phyloP scores from a whole-genome alignment of 1,284 basidiomycete species.

The Ganoderma meredithae region DNA sequence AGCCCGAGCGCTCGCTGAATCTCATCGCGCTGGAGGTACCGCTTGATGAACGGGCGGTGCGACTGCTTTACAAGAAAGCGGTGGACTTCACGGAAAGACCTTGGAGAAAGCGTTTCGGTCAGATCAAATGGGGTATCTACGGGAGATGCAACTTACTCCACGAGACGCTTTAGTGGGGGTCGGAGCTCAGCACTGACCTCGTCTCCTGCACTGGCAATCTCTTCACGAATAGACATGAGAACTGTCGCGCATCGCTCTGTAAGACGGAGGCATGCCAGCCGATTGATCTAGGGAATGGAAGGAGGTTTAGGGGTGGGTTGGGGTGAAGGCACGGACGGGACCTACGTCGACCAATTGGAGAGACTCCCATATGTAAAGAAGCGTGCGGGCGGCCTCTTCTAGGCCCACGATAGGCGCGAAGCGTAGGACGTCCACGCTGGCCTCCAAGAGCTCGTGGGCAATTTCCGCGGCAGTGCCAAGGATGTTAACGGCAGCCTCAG shows the following conservation, averaged over 20 bases:
- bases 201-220: conserved; percentile 51
- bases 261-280: conserved; percentile 55
- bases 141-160: conserved; percentile 51
- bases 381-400: conserved; percentile 54
- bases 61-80: conserved; percentile 65
- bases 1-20: conserved; percentile 61
- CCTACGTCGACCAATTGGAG: conserved; percentile 68
- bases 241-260: conserved; percentile 61
- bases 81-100: conserved; percentile 49
- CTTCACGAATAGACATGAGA: conserved; percentile 53
- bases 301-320: background rate
- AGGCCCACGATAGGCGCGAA: conserved; percentile 66
- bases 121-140: background rate
- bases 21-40: conserved; percentile 80
- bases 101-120: conserved; percentile 12
- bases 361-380: conserved; percentile 69
- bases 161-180: conserved; percentile 52
- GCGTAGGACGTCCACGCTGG: conserved; percentile 57
- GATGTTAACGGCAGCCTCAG: conserved; percentile 50
- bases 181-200: conserved; percentile 45
- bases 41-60: conserved; percentile 77
- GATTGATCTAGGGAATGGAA: conserved; percentile 55
- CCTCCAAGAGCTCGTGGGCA: conserved; percentile 54
- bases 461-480: conserved; percentile 53
- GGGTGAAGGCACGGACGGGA: conserved; percentile 23